phyloP scores from a whole-genome alignment of 1,139 yeast genomes.

The Pichiaceae sp. region DNA sequence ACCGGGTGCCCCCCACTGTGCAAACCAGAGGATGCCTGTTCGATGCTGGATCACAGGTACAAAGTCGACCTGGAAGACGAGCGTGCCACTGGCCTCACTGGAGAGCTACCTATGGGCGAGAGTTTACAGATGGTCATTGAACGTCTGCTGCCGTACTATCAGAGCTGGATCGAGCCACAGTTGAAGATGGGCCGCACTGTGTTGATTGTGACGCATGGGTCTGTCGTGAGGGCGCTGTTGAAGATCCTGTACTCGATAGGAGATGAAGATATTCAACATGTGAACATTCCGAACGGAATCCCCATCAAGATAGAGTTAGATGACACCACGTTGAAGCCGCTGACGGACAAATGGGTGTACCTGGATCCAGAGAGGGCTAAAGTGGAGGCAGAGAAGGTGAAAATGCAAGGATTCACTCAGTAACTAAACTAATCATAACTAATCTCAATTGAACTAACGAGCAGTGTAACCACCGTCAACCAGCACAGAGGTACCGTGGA shows the following conservation, averaged over 20 bases:
- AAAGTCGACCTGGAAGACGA: constrained; percentile 31
- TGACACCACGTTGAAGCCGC: constrained; percentile 30
- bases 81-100: constrained; percentile 17
- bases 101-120: constrained; percentile 54
- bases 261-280: constrained; percentile 54
- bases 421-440: too few relatives aligned
- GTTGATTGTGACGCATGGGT: constrained; percentile 67
- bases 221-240: constrained; percentile 60
- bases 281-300: constrained; percentile 73
- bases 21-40: constrained; percentile 26
- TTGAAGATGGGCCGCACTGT: constrained; percentile 32
- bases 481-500: constrained; percentile 4
- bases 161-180: constrained; percentile 31
- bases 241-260: constrained; percentile 49
- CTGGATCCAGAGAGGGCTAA: constrained; percentile 65
- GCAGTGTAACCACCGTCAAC: constrained; percentile 6
- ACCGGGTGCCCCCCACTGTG: constrained; percentile 60
- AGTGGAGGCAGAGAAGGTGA: constrained; percentile 56
- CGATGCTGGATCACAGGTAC: constrained; percentile 31
- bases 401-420: constrained; percentile 48
- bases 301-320: constrained; percentile 44
- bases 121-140: constrained; percentile 59
- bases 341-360: constrained; percentile 39
- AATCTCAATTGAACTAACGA: too few relatives aligned
- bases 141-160: constrained; percentile 50